Conservation (phyloP, 305 asterid genomes). For the Striga hermonthica region DNA sequence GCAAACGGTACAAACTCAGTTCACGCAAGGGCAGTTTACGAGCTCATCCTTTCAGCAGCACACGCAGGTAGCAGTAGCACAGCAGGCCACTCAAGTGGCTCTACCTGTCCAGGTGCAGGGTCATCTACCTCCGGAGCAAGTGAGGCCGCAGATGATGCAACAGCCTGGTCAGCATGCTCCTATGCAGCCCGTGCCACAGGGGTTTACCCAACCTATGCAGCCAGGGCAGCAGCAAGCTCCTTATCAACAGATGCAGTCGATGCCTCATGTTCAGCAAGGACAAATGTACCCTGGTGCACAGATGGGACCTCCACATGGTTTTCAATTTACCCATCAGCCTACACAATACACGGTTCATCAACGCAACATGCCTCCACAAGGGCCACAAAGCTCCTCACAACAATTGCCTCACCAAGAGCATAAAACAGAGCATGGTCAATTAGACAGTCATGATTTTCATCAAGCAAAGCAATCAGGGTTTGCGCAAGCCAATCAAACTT, state of each 20-base stretch:
- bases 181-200: slow-evolving; percentile 40
- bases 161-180: slow-evolving; percentile 55
- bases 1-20: slow-evolving; percentile 39
- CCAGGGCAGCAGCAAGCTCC: slow-evolving; percentile 47
- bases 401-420: slow-evolving; percentile 67
- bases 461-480: slow-evolving; percentile 63
- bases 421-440: slow-evolving; percentile 49
- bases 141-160: slow-evolving; percentile 56
- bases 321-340: slow-evolving; percentile 54
- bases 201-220: background rate
- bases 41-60: slow-evolving; percentile 46
- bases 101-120: slow-evolving; percentile 54
- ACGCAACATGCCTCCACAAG: slow-evolving; percentile 56
- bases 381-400: slow-evolving; percentile 53
- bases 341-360: slow-evolving; percentile 54
- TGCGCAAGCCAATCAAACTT: slow-evolving; percentile 54
- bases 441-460: slow-evolving; percentile 52
- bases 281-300: slow-evolving; percentile 53
- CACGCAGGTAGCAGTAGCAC: slow-evolving; percentile 37
- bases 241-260: slow-evolving; percentile 42
- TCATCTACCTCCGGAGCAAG: slow-evolving; percentile 50
- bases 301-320: slow-evolving; percentile 58
- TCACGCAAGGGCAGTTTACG: slow-evolving; percentile 45
- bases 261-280: slow-evolving; percentile 45
- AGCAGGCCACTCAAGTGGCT: slow-evolving; percentile 40